Percentiles rank a stretch among this genome's conserved stretches.
Conservation (phyloP, 176 grass and related monocot genomes). For the Oryza nivara region DNA sequence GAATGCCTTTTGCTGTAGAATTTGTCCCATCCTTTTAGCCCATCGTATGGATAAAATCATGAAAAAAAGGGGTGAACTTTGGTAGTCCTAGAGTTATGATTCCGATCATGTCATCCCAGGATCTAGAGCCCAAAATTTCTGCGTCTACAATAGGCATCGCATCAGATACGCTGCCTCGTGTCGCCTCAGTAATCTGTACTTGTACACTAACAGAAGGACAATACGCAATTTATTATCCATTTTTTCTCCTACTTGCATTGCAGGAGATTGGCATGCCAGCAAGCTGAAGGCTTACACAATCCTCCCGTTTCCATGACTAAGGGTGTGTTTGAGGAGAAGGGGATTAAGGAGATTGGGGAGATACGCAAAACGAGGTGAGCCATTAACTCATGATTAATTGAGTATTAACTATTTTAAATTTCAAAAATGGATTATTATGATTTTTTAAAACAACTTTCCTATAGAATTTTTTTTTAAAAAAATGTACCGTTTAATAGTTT, state of each 20-base stretch:
- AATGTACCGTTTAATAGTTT: too few relatives aligned
- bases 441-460: too few relatives aligned
- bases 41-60: too few relatives aligned
- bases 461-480: too few relatives aligned
- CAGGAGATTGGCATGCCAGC: neutral
- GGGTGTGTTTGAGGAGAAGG: too few relatives aligned
- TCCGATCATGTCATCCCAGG: neutral
- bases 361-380: too few relatives aligned
- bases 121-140: neutral
- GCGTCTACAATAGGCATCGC: neutral
- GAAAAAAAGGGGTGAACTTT: neutral
- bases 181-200: neutral
- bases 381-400: too few relatives aligned
- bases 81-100: neutral
- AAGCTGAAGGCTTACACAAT: neutral
- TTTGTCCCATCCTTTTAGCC: slow-evolving; percentile 29
- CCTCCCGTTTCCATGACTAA: neutral
- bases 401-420: too few relatives aligned
- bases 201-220: neutral
- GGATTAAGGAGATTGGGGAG: too few relatives aligned
- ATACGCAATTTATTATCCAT: too few relatives aligned
- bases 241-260: too few relatives aligned
- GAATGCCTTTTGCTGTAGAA: slow-evolving; percentile 15
- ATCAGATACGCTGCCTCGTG: neutral
- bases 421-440: too few relatives aligned